A percentile compares a stretch with the other conserved stretches of the same genome.
These are phyloP conservation scores for Rhodotorula sp. DNA, from an alignment of 1,284 basidiomycete genomes.

Conservation along the genomic window DNA sequence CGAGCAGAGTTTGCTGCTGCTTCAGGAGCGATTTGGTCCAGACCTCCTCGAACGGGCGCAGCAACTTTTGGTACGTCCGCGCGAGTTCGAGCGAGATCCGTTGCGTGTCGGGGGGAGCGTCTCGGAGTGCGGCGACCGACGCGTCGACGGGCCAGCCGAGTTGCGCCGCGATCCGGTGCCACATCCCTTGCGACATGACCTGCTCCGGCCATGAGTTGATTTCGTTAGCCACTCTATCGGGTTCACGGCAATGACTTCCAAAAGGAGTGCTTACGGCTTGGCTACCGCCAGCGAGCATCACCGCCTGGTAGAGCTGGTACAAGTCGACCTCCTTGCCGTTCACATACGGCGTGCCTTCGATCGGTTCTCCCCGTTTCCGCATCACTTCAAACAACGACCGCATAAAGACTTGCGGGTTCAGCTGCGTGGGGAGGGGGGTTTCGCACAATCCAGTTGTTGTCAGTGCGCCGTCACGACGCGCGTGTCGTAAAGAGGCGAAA, in stretches of 20 bases:
- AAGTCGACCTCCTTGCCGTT: constrained; percentile 43
- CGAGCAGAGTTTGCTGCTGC: constrained; percentile 30
- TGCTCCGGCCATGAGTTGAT: not conserved
- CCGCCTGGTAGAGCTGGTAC: constrained; percentile 40
- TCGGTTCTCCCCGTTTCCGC: constrained; percentile 42
- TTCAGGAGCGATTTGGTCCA: constrained; percentile 30
- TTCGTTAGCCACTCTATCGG: too few relatives aligned
- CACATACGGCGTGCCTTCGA: constrained; percentile 36
- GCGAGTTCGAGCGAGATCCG: constrained; percentile 40
- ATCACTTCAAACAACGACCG: constrained; percentile 42
- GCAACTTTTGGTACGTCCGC: constrained; percentile 32
- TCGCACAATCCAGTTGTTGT: not conserved
- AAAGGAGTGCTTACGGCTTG: constrained; percentile 20
- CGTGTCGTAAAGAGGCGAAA: not conserved
- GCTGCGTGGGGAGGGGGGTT: constrained; percentile 17
- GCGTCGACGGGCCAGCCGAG: constrained; percentile 38
- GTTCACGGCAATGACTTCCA: too few relatives aligned
- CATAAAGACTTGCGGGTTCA: constrained; percentile 42
- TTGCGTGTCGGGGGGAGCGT: constrained; percentile 27
- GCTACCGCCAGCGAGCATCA: constrained; percentile 36
- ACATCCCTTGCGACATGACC: constrained; percentile 34
- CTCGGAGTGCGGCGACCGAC: constrained; percentile 3
- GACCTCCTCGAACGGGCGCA: constrained; percentile 43
- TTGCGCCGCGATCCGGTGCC: constrained; percentile 40
- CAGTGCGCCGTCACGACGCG: not conserved